Evolutionary conservation across 768 basidiomycete genomes (phyloP), one percentile per base, ranked within the genome.

Genomic region (Pholiota conissans): DNA sequence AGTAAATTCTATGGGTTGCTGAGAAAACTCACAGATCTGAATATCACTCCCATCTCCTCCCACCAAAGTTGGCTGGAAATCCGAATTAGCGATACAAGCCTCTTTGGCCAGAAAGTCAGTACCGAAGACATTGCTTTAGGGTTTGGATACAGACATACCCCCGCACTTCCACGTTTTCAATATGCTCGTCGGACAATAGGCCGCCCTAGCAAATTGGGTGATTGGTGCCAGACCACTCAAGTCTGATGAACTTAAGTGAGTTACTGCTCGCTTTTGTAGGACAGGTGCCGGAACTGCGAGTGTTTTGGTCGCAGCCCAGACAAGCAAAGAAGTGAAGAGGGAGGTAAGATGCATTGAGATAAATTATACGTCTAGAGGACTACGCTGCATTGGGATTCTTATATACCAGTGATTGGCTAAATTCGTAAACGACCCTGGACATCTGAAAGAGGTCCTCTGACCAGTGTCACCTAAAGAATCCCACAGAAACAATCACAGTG

Each of bases 21-120:
- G n/a, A n/a, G n/a, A n/a, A n/a, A n/a, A 45, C 53, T 30, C 32
- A 47, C 53, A 54, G 45, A 54, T 54, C 22, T 54, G 53, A 54
- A 54, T 24, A 20, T 30, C 53, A 26, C 46, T 54, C 14, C 53
- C 53, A 24, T 54, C 42, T 34, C 53, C 53, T n/a, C 53, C 53
- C 20, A 54, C 53, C 28, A 54, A 20, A 2, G 53, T 54, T 45
- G 53, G 53, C 28, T 54, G 28, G 42, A 54, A 54, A 34, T 54
- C 53, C 13, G 53, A 30, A 46, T 54, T 54, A 30, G 53, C 53
- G 11, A 28, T n/a, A 13, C 53, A 54, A 22, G 53, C 53, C 53
- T 54, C 53, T 54, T 6, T 13, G 29, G 34, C n/a, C 11, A 18
- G 16, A 16, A 24, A 13, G 16, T 46, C 28, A 32, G n/a, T 20